These are phyloP conservation scores for Alternaria brassicae DNA, from an alignment of 2,329 filamentous ascomycete species.

Conservation along the genomic window DNA sequence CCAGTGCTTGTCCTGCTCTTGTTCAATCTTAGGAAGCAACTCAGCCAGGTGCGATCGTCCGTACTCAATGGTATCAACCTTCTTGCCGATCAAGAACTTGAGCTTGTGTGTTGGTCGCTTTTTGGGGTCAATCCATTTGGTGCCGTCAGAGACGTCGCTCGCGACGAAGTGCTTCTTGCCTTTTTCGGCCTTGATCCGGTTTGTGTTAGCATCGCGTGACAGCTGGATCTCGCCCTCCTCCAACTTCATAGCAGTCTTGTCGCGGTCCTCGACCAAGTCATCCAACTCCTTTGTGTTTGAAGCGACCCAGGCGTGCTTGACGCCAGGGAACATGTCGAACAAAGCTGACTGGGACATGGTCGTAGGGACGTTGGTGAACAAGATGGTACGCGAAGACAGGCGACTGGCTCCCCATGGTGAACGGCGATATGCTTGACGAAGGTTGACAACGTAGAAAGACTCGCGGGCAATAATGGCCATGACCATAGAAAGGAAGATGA, in stretches of 20 bases:
- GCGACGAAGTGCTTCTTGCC: conserved; percentile 55
- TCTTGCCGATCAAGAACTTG: conserved; percentile 53
- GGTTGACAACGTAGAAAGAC: conserved; percentile 56
- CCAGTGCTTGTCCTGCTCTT: conserved; percentile 71
- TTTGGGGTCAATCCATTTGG: conserved; percentile 51
- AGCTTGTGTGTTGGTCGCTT: conserved; percentile 51
- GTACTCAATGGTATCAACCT: conserved; percentile 80
- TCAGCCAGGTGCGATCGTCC: conserved; percentile 76
- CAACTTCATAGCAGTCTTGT: conserved; percentile 53
- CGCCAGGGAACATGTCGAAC: conserved; percentile 50
- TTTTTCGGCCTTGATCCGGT: conserved; percentile 69
- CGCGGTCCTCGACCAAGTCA: conserved; percentile 54
- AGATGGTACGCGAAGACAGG: conserved; percentile 56
- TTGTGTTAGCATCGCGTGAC: conserved; percentile 64
- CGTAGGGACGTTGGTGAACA: conserved; percentile 57
- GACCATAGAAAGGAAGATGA: conserved; percentile 53
- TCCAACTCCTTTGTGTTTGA: conserved; percentile 56
- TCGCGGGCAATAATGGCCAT: conserved; percentile 56
- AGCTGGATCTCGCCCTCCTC: conserved; percentile 56
- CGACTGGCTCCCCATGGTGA: conserved; percentile 54
- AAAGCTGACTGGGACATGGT: conserved; percentile 50
- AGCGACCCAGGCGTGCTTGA: conserved; percentile 56
- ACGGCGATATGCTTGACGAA: conserved; percentile 57
- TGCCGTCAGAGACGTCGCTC: conserved; percentile 52
- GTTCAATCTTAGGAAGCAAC: conserved; percentile 73